A percentile compares a stretch with the other conserved stretches of the same genome.
Evolutionary conservation across 352 stramenopile genomes (phyloP).

Genomic region (Blastocystis sp.): DNA sequence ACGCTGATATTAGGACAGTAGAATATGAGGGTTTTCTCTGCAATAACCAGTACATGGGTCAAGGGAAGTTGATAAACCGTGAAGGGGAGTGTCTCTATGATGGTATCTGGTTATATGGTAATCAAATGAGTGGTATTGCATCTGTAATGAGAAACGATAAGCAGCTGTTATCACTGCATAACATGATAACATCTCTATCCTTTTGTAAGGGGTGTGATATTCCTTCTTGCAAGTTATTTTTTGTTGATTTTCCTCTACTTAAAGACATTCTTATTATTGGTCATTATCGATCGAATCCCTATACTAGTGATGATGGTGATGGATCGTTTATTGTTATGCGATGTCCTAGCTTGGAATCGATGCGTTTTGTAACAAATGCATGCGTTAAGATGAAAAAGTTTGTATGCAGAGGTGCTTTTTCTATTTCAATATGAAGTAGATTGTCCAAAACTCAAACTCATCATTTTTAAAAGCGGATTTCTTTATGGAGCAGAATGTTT

Average conservation of each 20-base stretch:
- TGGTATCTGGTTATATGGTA: background rate
- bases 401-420: background rate
- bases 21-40: background rate
- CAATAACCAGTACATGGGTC: background rate
- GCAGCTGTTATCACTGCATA: background rate
- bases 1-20: background rate
- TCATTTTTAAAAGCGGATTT: background rate
- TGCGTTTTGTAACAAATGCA: background rate
- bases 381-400: background rate
- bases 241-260: background rate
- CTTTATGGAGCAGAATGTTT: background rate
- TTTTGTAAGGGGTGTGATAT: background rate
- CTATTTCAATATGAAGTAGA: background rate
- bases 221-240: background rate
- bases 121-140: background rate
- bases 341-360: background rate
- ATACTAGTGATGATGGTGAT: background rate
- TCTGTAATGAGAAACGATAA: background rate
- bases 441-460: background rate
- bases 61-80: background rate
- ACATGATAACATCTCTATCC: background rate
- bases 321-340: background rate
- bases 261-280: background rate
- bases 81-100: background rate
- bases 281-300: background rate